Evolutionary conservation across 768 basidiomycete genomes (phyloP).

Genomic region (Hortiboletus campestris): DNA sequence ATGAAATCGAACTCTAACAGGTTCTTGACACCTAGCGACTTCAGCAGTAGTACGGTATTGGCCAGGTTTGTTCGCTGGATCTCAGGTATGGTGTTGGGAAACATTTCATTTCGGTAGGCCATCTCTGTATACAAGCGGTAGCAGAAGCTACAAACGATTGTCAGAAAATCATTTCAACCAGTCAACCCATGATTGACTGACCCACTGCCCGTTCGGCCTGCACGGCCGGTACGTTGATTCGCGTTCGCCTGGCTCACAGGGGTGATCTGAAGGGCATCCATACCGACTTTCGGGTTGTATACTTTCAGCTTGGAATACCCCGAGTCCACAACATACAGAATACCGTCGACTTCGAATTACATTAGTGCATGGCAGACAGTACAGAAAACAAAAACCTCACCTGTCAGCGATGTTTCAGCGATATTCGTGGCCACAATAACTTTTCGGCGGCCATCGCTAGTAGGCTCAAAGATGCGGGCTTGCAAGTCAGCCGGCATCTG

Average conservation of each 20-base stretch:
- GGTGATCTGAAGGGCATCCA: constrained; percentile 99
- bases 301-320: constrained; percentile 98
- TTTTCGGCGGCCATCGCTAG: constrained; percentile 90
- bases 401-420: constrained; percentile 95
- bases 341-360: constrained; percentile 77
- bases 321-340: constrained; percentile 93
- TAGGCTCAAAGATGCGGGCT: constrained; percentile 96
- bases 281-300: constrained; percentile 98
- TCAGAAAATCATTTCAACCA: neutral
- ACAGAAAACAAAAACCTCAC: constrained; percentile 36
- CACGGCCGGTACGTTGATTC: constrained; percentile 92
- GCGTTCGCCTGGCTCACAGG: constrained; percentile 99
- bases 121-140: constrained; percentile 97
- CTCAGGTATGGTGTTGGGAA: constrained; percentile 94
- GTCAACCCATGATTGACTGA: constrained; percentile 36
- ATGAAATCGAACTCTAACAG: constrained; percentile 98
- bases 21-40: constrained; percentile 96
- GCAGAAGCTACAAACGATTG: constrained; percentile 62
- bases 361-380: constrained; percentile 4
- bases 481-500: constrained; percentile 99
- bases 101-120: constrained; percentile 94
- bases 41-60: constrained; percentile 92
- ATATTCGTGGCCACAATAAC: constrained; percentile 99
- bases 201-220: constrained; percentile 96
- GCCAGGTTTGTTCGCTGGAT: constrained; percentile 98